phyloP scores from a whole-genome alignment of 371 early-diverging fungal genomes.

The Dichotomocladium elegans region DNA sequence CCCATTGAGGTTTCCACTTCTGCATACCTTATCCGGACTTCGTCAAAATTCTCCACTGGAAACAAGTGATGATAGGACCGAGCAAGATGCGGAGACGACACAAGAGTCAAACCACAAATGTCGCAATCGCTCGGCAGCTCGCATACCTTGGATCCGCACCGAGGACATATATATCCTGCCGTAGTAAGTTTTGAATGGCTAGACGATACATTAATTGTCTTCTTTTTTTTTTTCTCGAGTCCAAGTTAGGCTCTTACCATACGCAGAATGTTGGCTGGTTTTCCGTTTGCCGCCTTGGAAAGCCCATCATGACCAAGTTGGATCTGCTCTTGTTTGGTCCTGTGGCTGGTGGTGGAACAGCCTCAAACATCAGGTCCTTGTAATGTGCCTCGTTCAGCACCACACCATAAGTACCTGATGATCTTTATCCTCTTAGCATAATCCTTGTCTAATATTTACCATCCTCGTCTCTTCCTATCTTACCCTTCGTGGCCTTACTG shows the following conservation, averaged over 20 bases:
- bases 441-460: too few relatives aligned
- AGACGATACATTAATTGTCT: not conserved
- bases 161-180: slow-evolving; percentile 86
- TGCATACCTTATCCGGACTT: slow-evolving; percentile 37
- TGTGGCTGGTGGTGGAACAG: slow-evolving; percentile 81
- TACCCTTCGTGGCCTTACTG: slow-evolving; percentile 75
- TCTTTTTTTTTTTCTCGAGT: not conserved
- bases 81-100: slow-evolving; percentile 90
- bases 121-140: slow-evolving; percentile 92
- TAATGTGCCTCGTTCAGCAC: slow-evolving; percentile 82
- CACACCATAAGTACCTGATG: slow-evolving; percentile 75
- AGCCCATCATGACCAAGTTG: slow-evolving; percentile 89
- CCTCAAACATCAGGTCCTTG: slow-evolving; percentile 74
- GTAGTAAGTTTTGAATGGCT: slow-evolving; percentile 77
- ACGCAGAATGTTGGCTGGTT: slow-evolving; percentile 73
- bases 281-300: slow-evolving; percentile 66
- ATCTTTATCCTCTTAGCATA: not conserved
- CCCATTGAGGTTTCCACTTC: not conserved
- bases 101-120: slow-evolving; percentile 87
- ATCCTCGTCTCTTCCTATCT: not conserved
- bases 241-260: slow-evolving; percentile 53
- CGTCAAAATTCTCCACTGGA: slow-evolving; percentile 75
- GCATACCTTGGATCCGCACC: slow-evolving; percentile 82
- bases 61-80: slow-evolving; percentile 96
- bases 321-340: slow-evolving; percentile 56